These are phyloP conservation scores for Micractinium sp. DNA, from an alignment of 139 green algal genomes.

Conservation along the genomic window DNA sequence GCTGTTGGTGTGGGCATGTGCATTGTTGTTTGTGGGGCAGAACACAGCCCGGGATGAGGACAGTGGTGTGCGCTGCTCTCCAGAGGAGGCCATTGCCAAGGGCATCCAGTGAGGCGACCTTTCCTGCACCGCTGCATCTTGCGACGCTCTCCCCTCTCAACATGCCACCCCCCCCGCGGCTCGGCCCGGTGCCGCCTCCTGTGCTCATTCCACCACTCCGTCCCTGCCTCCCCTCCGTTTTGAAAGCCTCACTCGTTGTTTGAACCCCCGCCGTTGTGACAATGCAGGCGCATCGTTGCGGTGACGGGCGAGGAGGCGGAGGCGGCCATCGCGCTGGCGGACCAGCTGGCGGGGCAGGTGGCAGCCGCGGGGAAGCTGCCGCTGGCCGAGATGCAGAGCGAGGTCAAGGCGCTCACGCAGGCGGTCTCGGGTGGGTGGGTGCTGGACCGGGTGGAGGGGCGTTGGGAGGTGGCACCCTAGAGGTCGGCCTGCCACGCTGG, in stretches of 20 bases:
- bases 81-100: slow-evolving; percentile 98
- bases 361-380: slow-evolving; percentile 46
- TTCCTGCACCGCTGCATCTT: too few species aligned
- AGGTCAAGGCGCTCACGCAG: slow-evolving; percentile 59
- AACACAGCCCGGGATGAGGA: too few species aligned
- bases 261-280: neutral
- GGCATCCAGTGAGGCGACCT: slow-evolving; percentile 36
- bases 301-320: slow-evolving; percentile 82
- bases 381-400: slow-evolving; percentile 51
- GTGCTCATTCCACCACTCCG: too few species aligned
- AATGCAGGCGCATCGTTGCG: slow-evolving; percentile 83
- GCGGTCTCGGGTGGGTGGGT: slow-evolving; percentile 12
- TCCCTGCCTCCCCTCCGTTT: too few species aligned
- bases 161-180: too few species aligned
- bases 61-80: slow-evolving; percentile 96
- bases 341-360: slow-evolving; percentile 65
- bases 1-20: too few species aligned
- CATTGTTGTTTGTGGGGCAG: neutral
- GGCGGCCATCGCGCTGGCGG: slow-evolving; percentile 70
- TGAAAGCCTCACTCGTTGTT: neutral
- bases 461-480: too few species aligned
- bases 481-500: too few species aligned
- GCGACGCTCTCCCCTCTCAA: too few species aligned
- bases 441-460: neutral
- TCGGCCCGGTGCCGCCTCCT: too few species aligned